Evolutionary conservation across 805 yeast genomes (phyloP), one percentile per base, ranked within the genome.

Genomic region (Myxozyma lipomycoides): DNA sequence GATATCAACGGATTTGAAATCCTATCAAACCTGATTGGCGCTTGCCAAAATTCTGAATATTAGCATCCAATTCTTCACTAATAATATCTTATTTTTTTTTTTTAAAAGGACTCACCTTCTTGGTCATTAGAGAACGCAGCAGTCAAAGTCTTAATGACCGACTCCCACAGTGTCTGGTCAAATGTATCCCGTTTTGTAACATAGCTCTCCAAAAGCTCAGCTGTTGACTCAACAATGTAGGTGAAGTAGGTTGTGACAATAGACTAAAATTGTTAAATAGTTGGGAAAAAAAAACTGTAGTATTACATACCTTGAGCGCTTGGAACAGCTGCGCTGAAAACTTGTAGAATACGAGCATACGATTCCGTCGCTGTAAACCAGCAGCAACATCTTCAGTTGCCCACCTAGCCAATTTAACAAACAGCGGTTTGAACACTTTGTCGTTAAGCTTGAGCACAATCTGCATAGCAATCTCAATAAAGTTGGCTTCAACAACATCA

Each of bases 1-100:
- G 70, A 70, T 51, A 85, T 71, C 55, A 93, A 74, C 2, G 84
- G 77, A 35, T 68, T 74, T 15, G 83, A 76, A 23, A 89, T 76
- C 45, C 79, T 70, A 36, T 85, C 95, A 65, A 88, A 93, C 65
- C 98, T 79, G 23, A 88, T 79, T 46, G 83, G 84, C 40, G 88
- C 81, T 51, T 85, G 83, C 99, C 99, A 93, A 71, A 86, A 93
- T 63, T 93, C 98, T 61, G 86, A 95, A 64, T 83, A 86, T 64
- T 91, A 97, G 63, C 82, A 28, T 12, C 7, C 12, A 12, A 12
- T 28, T 9, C 12, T 12, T 9, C 12, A 28, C 32, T 9, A 9
- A 9, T 9, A 12, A 28, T 7, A 28, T 12, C 12, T 28, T 4
- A 43, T n/a, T 12, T 2, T 4, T 10, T 28, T 9, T 18, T 38